Base-by-base conservation (phyloP, 768 basidiomycete genomes). In the Tricholoma hemisulphureum region DNA sequence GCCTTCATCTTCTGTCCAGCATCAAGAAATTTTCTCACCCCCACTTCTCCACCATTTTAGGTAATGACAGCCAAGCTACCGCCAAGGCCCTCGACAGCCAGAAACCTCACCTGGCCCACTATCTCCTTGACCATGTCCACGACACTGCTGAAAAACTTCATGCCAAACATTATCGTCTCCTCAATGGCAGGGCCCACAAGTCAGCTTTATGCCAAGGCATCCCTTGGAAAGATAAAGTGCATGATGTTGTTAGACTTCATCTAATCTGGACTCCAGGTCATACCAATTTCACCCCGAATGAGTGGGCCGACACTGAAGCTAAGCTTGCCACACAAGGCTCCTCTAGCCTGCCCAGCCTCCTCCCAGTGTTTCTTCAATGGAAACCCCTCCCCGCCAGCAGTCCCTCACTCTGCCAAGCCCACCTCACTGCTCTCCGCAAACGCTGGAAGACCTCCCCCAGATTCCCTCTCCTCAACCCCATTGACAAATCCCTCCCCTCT, bases 301-400 rank as follows among this genome's bases (percentile, higher is more conserved):
- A 61, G n/a, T 24, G 43, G 9, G 55, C 60, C 8, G 54, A 61
- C 14, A 23, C 26, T 16, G 24, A 53, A 5, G 60, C 60, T 6
- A 61, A 61, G 26, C 1, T 13, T 11, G 60, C 60, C 0, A 50
- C 57, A 4, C 26, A 29, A 28, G 57, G 57, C 7, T 10, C 29
- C 0, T 55, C 60, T 3, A 61, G 60, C 43, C 26, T 18, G 1
- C 2, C 29, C 5, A 18, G 20, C 14, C 28, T 8, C 43, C 57
- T 58, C 29, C 60, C 50, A 3, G 13, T 4, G 0, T 61, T 20
- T 16, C 53, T 61, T 2, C 16, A 41, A 9, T 9, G 21, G 3
- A 31, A 29, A 6, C 51, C 56, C 13, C 58, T 67, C 31, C 64
- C 60, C 3, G 13, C 29, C 26, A 68, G 67, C 51, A 57, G 46